Base-by-base conservation (phyloP, 2,329 filamentous ascomycete species). In the Phialophora macrospora region DNA sequence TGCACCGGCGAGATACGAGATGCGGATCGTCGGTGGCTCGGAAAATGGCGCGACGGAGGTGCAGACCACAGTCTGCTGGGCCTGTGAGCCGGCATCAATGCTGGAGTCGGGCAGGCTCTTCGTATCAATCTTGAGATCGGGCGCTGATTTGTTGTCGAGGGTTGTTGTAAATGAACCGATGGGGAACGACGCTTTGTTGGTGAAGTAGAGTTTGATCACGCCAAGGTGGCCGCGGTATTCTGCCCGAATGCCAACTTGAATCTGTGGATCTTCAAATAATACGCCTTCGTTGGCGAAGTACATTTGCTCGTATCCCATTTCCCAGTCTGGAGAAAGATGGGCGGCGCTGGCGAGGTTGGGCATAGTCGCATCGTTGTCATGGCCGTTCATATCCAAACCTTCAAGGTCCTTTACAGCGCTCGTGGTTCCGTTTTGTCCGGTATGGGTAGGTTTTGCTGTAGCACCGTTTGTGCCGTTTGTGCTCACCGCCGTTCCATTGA, bases 181-280 rank as follows among this genome's bases (percentile, higher is more conserved):
- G 0, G 90, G 81, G 44, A 90, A 89, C 0, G 92, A 88, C 0
- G 92, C 93, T 80, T 97, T 97, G 83, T 99, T 99, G 67, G 89
- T 91, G 77, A 98, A 97, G 78, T 98, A 99, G 59, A 97, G 81
- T 73, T 99, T 98, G 68, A 99, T 82, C 73, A 95, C 97, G 49
- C 95, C 95, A 81, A 97, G 90, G 75, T 97, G 92, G n/a, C 89
- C 91, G 66, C 95, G 90, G 76, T 97, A 99, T 79, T 99, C 95
- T 9, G 93, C 96, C 41, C 95, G 89, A 60, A 98, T 80, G 34
- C 95, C 95, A 48, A 99, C 85, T 75, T 99, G 94, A 61, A 99
- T 86, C 78, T 99, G 95, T 0, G 89, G 90, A 75, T 99, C 95
- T 78, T 99, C 93, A 75, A 97, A 99, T 0, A 99, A 83, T 8